A percentile compares a stretch with the other conserved stretches of the same genome.
Conservation (phyloP, 306 rosid genomes). For the Elaeagnus macrophylla region DNA sequence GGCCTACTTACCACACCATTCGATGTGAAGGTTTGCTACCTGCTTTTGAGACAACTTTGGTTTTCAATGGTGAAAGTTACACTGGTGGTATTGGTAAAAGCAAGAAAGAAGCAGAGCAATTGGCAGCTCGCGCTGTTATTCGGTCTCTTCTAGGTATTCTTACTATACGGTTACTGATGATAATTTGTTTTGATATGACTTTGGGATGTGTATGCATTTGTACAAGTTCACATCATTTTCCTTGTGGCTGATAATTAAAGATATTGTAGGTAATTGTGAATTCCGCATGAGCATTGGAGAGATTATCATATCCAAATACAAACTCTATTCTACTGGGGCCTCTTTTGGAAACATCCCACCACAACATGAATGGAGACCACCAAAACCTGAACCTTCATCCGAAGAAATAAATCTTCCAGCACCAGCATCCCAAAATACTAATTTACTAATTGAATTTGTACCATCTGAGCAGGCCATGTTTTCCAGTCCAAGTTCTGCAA, state of each 20-base stretch:
- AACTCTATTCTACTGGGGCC: conserved; percentile 14
- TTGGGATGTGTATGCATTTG: not conserved
- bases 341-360: conserved; percentile 9
- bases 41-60: conserved; percentile 32
- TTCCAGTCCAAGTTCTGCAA: conserved; percentile 16
- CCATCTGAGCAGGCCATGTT: conserved; percentile 10
- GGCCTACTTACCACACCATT: conserved; percentile 32
- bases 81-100: conserved; percentile 25
- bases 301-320: conserved; percentile 35
- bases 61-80: conserved; percentile 34
- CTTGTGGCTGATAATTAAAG: conserved; percentile 4
- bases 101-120: conserved; percentile 59
- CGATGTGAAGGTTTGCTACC: conserved; percentile 20
- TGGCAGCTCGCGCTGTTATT: conserved; percentile 44
- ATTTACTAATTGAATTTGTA: conserved; percentile 21
- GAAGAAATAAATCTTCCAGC: not conserved
- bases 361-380: conserved; percentile 15
- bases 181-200: not conserved
- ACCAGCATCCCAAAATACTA: conserved; percentile 1
- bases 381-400: conserved; percentile 10
- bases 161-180: conserved; percentile 2
- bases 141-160: conserved; percentile 40
- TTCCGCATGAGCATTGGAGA: conserved; percentile 23
- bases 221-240: not conserved
- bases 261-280: conserved; percentile 25